Conservation (phyloP, 2,329 filamentous ascomycete genomes). For the Arthrobotrys sinensis region DNA sequence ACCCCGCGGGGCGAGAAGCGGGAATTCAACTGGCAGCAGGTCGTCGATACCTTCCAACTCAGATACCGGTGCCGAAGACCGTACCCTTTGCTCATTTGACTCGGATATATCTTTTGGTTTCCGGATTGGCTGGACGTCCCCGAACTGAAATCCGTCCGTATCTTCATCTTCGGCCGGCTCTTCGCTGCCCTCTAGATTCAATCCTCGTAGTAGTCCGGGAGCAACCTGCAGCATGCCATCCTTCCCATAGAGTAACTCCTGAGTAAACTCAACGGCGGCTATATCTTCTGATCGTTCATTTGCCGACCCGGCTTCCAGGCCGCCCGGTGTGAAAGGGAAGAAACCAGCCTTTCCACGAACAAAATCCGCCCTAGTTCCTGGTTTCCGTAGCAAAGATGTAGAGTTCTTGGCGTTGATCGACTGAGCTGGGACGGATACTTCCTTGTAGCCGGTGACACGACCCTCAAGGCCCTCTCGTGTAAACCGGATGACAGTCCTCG, state of each 20-base stretch:
- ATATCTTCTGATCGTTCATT: slow-evolving; percentile 86
- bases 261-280: slow-evolving; percentile 80
- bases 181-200: slow-evolving; percentile 78
- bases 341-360: slow-evolving; percentile 93
- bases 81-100: slow-evolving; percentile 69
- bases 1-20: slow-evolving; percentile 87
- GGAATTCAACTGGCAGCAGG: slow-evolving; percentile 91
- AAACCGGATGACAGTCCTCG: slow-evolving; percentile 94
- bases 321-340: slow-evolving; percentile 93
- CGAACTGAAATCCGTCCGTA: slow-evolving; percentile 65
- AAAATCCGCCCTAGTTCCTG: slow-evolving; percentile 88
- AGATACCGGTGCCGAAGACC: slow-evolving; percentile 67
- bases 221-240: slow-evolving; percentile 84
- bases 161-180: slow-evolving; percentile 73
- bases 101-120: slow-evolving; percentile 69
- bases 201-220: slow-evolving; percentile 84
- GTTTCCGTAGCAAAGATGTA: slow-evolving; percentile 88
- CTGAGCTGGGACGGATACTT: slow-evolving; percentile 90
- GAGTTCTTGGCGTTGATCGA: slow-evolving; percentile 96
- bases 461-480: slow-evolving; percentile 92
- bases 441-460: slow-evolving; percentile 90
- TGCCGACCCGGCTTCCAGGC: slow-evolving; percentile 78
- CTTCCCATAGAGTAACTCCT: slow-evolving; percentile 72
- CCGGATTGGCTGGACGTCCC: slow-evolving; percentile 64
- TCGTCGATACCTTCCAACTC: slow-evolving; percentile 81